Evolutionary conservation across 2,329 filamentous ascomycete genomes (phyloP).

Genomic region (Microcyclospora pomicola): DNA sequence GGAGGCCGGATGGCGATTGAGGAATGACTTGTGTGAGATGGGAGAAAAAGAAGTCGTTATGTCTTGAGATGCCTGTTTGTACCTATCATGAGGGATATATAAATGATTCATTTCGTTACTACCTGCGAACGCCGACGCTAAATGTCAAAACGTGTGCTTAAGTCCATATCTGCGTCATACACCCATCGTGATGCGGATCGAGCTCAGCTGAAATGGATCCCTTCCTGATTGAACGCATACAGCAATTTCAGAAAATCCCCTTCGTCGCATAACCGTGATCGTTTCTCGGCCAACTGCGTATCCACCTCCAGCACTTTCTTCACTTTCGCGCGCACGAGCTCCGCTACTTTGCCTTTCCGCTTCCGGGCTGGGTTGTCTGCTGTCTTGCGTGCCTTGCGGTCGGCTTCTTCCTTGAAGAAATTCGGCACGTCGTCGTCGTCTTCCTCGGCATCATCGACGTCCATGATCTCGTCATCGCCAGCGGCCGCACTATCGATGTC

Average conservation of each 20-base stretch:
- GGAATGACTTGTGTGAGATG: too few relatives aligned
- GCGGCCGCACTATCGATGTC: constrained; percentile 26
- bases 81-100: too few relatives aligned
- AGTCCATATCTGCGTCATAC: too few relatives aligned
- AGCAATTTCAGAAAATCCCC: constrained; percentile 78
- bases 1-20: too few relatives aligned
- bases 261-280: constrained; percentile 78
- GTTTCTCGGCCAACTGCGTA: constrained; percentile 66
- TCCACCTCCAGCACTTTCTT: constrained; percentile 68
- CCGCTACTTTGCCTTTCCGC: constrained; percentile 64
- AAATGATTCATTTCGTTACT: too few relatives aligned
- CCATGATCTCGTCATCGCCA: constrained; percentile 36
- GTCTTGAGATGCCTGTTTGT: too few relatives aligned
- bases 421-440: constrained; percentile 62
- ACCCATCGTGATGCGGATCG: too few relatives aligned
- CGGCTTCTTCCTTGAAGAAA: constrained; percentile 60
- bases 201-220: constrained; percentile 59
- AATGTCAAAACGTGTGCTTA: too few relatives aligned
- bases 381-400: constrained; percentile 42
- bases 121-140: too few relatives aligned
- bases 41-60: too few relatives aligned
- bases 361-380: constrained; percentile 43
- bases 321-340: constrained; percentile 77
- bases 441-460: constrained; percentile 52
- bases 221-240: constrained; percentile 76